A percentile compares a stretch with the other conserved stretches of the same genome.
Evolutionary conservation across 129 eudicot genomes (phyloP).

Genomic region (Logfia minima): DNA sequence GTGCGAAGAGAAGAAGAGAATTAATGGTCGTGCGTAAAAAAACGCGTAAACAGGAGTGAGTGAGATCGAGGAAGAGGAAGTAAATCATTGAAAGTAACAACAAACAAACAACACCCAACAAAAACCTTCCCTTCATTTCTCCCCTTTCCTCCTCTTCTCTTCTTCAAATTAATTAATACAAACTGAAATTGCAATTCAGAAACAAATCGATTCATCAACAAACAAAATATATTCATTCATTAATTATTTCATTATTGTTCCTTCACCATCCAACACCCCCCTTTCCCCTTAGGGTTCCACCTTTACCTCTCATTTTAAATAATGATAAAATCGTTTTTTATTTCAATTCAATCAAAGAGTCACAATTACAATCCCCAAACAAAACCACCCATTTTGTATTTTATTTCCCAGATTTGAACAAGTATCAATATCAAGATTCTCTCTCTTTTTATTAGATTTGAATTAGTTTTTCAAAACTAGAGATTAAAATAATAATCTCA

Average conservation of each 20-base stretch:
- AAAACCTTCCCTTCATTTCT: background rate
- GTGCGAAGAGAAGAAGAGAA: background rate
- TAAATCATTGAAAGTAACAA: constrained; percentile 46
- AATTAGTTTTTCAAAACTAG: background rate
- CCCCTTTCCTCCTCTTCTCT: background rate
- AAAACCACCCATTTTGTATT: constrained; percentile 9
- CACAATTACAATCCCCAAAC: background rate
- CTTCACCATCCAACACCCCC: constrained; percentile 58
- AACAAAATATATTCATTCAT: background rate
- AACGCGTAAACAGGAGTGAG: constrained; percentile 27
- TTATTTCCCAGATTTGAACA: constrained; percentile 15
- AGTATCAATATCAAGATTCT: constrained; percentile 7
- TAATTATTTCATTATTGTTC: constrained; percentile 38
- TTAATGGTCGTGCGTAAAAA: constrained; percentile 32
- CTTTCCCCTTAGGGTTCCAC: constrained; percentile 30
- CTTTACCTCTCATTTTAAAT: background rate
- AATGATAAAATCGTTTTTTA: constrained; percentile 2
- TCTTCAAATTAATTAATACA: background rate
- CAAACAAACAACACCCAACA: constrained; percentile 30
- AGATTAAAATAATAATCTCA: background rate
- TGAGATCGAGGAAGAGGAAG: background rate
- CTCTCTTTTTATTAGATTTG: background rate
- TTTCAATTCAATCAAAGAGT: constrained; percentile 10
- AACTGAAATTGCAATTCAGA: constrained; percentile 3
- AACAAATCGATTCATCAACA: constrained; percentile 25